Evolutionary conservation across 257 asterid species (phyloP), one percentile per base, ranked within the genome.

Genomic region (Paraleonurus japonicus): DNA sequence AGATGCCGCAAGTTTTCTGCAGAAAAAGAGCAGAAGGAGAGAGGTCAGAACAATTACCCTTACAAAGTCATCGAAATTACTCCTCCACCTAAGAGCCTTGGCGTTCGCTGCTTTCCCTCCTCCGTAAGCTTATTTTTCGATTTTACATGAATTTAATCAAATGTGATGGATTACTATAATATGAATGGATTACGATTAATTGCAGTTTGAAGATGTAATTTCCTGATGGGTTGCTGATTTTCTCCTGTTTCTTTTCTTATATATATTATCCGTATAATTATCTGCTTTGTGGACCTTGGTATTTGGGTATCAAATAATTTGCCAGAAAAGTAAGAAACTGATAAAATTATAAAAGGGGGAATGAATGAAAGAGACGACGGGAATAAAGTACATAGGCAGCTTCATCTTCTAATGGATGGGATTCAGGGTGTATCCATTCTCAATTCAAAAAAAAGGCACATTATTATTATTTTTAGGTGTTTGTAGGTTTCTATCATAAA

Each of bases 31-130:
- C n/a, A 90, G 72, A 90, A 80, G 74, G 95, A 87, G 73, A 80
- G 84, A 74, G 81, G 84, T n/a, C 94, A 80, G 37, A 82, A 74
- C 76, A 86, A 81, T 70, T 81, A 86, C 73, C 98, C 96, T 10
- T 90, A 90, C 79, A 90, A 88, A 75, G 96, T 92, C 50, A 80
- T 82, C 51, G 96, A 87, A 76, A 90, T 90, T 59, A 85, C 90
- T 47, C 98, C 98, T 7, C 97, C 98, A 64, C 97, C 98, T 57
- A 88, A 88, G 80, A 84, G 80, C 84, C 98, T 92, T 11, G 97
- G 98, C 86, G 68, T 87, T 77, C 96, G 96, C 65, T 85, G 97
- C 84, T 86, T 90, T 62, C 93, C 95, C 9, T 69, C 84, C 24
- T 69, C 84, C 24, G 97, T 88, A 77, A 84, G 96, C 65, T 24